Conservation (phyloP, 768 basidiomycete genomes). For the Tulasnella sp. region DNA sequence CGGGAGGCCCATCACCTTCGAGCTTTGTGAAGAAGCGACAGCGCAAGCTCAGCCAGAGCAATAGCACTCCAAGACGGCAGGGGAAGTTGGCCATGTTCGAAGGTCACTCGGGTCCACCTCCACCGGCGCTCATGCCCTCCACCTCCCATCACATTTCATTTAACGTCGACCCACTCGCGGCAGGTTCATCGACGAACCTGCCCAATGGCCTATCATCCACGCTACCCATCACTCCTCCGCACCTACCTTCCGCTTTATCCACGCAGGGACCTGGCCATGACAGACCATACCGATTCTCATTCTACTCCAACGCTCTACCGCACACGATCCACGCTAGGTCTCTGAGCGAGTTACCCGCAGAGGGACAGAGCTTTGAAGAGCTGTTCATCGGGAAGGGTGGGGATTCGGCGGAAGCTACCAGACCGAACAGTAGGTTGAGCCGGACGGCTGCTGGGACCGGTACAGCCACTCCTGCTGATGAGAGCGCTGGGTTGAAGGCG, state of each 20-base stretch:
- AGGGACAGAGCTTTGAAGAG: slow-evolving; percentile 90
- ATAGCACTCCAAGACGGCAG: slow-evolving; percentile 59
- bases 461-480: background rate
- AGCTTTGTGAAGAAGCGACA: slow-evolving; percentile 58
- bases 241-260: background rate
- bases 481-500: background rate
- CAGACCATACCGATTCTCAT: slow-evolving; percentile 95
- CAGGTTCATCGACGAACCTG: slow-evolving; percentile 33
- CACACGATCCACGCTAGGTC: slow-evolving; percentile 95
- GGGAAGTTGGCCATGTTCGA: slow-evolving; percentile 96
- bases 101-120: slow-evolving; percentile 50
- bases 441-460: background rate
- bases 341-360: slow-evolving; percentile 89
- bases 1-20: slow-evolving; percentile 1
- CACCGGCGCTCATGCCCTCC: slow-evolving; percentile 37
- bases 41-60: slow-evolving; percentile 86
- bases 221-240: background rate
- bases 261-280: slow-evolving; percentile 55
- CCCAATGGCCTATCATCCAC: slow-evolving; percentile 36
- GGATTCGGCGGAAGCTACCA: slow-evolving; percentile 33
- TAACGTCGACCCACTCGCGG: slow-evolving; percentile 28
- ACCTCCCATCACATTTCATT: slow-evolving; percentile 32
- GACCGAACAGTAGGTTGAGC: background rate
- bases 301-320: slow-evolving; percentile 90
- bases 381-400: slow-evolving; percentile 60